Evolutionary conservation across 306 rosid species (phyloP).

Genomic region (Malus asiatica): DNA sequence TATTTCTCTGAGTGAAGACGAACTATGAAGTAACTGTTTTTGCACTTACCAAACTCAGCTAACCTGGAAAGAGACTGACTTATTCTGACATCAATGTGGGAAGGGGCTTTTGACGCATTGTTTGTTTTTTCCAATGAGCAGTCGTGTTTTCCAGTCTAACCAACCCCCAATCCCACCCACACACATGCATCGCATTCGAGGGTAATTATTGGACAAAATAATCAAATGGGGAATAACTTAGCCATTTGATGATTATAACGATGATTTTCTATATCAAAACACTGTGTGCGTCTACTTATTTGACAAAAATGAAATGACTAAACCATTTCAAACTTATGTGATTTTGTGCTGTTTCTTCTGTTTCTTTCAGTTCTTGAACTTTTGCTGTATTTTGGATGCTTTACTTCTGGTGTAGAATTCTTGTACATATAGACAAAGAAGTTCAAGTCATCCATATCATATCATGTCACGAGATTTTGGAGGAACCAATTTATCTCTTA

Average conservation of each 20-base stretch:
- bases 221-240: background rate
- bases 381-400: background rate
- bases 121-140: background rate
- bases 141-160: background rate
- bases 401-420: background rate
- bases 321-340: background rate
- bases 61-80: background rate
- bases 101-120: background rate
- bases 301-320: background rate
- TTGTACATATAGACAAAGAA: background rate
- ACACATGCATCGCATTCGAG: background rate
- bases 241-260: background rate
- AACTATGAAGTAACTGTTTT: background rate
- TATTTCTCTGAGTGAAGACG: background rate
- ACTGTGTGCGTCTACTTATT: background rate
- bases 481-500: background rate
- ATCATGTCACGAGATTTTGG: background rate
- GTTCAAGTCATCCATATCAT: background rate
- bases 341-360: background rate
- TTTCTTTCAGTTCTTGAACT: too few species aligned
- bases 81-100: background rate
- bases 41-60: background rate
- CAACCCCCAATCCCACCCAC: background rate
- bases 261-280: background rate
- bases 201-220: background rate